A percentile compares a stretch with the other conserved stretches of the same genome.
phyloP scores from a whole-genome alignment of 164 flowering plant genomes.

The Chimonanthus praecox region DNA sequence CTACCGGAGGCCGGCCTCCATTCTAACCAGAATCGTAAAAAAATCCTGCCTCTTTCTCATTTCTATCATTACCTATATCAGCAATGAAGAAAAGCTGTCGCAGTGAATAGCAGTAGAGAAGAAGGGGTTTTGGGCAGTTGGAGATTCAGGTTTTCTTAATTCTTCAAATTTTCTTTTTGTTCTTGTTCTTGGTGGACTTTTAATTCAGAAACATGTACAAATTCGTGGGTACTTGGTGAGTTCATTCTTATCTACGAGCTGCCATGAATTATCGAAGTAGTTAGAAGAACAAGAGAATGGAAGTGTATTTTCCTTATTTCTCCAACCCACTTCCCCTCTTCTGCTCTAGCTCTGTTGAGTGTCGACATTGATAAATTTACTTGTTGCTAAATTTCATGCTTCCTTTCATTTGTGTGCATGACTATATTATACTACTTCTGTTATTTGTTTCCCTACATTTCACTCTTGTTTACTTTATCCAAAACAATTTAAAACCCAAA shows the following conservation, averaged over 20 bases:
- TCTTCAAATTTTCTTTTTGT: neutral
- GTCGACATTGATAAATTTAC: neutral
- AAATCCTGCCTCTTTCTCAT: neutral
- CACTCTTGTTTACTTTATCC: conserved; percentile 12
- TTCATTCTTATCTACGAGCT: conserved; percentile 14
- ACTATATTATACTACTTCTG: neutral
- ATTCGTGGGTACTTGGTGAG: conserved; percentile 34
- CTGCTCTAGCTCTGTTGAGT: neutral
- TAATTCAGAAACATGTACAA: conserved; percentile 40
- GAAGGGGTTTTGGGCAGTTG: conserved; percentile 4
- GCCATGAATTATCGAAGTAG: conserved; percentile 10
- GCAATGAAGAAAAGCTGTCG: neutral
- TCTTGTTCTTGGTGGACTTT: conserved; percentile 1
- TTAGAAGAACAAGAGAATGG: conserved; percentile 6
- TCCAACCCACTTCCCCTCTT: neutral
- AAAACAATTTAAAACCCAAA: neutral
- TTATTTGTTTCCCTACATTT: neutral
- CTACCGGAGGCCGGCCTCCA: conserved; percentile 55
- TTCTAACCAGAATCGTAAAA: conserved; percentile 20
- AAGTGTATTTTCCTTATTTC: conserved; percentile 8
- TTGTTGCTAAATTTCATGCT: conserved; percentile 17
- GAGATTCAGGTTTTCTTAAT: conserved; percentile 11
- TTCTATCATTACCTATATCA: too few species aligned
- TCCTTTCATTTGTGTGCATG: conserved; percentile 17
- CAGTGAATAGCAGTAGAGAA: too few species aligned